Evolutionary conservation across 345 rosid species (phyloP), one percentile per base, ranked within the genome.

Genomic region (Linum lewisii): DNA sequence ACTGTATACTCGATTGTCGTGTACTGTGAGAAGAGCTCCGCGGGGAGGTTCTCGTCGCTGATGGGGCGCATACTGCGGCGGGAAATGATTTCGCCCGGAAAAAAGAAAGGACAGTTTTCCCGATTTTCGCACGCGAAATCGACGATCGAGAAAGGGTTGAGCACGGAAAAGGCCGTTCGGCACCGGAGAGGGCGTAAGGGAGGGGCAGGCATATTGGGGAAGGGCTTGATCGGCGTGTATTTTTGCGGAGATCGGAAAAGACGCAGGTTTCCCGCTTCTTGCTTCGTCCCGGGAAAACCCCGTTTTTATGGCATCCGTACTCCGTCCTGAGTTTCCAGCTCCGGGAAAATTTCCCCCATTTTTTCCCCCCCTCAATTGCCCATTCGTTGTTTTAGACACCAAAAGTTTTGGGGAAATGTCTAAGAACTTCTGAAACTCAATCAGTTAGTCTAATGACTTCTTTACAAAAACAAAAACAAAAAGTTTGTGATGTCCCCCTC

Each of bases 41-140:
- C 94, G 7, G 95, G 97, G 50, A 93, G 91, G 72, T 78, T 84
- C 56, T 79, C 83, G n/a, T 82, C 87, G 63, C 82, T 64, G 75
- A 93, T 80, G 59, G n/a, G 91, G 81, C 59, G 91, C 73, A 73
- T 89, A 93, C 55, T 75, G 84, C 7, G 73, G 66, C 0, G 97
- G 95, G 73, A 93, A 89, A 58, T 86, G 89, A 65, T 83, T 93
- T 36, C 99, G 97, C 45, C 79, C n/a, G n/a, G 84, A 67, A 82
- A 89, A 77, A 95, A 93, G 76, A 89, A 78, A 44, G 95, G 97
- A 66, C 99, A 93, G 79, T n/a, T n/a, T 85, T 83, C 99, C 97
- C 86, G 63, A 77, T 76, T 79, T 74, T 86, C 57, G 88, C 87
- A n/a, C 4, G 86, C 67, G 79, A 78, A 93, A 70, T 93, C 99